phyloP scores from a whole-genome alignment of 345 rosid species.

The Geranium brycei region DNA sequence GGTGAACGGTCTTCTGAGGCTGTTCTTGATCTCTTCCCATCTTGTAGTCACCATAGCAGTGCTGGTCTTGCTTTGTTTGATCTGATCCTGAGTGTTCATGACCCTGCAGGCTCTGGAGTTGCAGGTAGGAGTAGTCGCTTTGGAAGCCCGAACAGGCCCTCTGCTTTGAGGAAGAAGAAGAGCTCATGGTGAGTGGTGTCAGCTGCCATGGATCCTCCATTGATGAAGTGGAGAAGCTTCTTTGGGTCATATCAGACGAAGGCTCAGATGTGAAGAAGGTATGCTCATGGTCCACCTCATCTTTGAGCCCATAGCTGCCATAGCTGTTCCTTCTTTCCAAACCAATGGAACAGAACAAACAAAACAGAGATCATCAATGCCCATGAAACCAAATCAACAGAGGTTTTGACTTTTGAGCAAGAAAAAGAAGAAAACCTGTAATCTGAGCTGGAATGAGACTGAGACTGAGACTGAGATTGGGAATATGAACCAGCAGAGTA shows the following conservation, averaged over 20 bases:
- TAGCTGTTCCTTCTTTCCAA: constrained; percentile 32
- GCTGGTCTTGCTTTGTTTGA: constrained; percentile 25
- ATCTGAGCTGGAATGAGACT: constrained; percentile 14
- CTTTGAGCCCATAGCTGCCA: constrained; percentile 30
- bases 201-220: constrained; percentile 60
- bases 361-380: not conserved
- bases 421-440: constrained; percentile 29
- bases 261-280: constrained; percentile 64
- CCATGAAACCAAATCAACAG: constrained; percentile 3
- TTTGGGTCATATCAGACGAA: constrained; percentile 24
- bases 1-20: constrained; percentile 58
- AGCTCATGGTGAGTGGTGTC: constrained; percentile 47
- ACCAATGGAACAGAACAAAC: constrained; percentile 1
- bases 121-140: constrained; percentile 42
- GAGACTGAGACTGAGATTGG: constrained; percentile 2
- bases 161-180: constrained; percentile 33
- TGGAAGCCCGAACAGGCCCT: constrained; percentile 26
- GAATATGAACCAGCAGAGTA: constrained; percentile 34
- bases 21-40: constrained; percentile 27
- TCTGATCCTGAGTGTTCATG: constrained; percentile 12
- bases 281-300: constrained; percentile 38
- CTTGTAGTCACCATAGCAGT: constrained; percentile 19
- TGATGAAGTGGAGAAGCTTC: constrained; percentile 43
- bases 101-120: constrained; percentile 22
- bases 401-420: not conserved